Conservation (phyloP, 2,329 filamentous ascomycete genomes). For the Claviceps capensis region DNA sequence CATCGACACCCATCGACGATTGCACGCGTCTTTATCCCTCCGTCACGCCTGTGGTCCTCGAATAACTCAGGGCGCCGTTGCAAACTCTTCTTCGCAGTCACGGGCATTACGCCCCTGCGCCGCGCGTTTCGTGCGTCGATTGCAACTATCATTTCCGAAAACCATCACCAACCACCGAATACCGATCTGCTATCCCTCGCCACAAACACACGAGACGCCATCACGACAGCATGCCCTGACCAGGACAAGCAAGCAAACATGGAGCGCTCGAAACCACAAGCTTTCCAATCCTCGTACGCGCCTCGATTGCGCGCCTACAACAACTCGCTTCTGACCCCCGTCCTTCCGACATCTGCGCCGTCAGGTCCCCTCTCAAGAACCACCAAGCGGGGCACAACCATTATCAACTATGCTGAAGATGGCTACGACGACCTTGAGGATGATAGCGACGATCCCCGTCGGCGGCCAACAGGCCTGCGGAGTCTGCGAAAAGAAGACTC, state of each 20-base stretch:
- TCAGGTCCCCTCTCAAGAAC: constrained; percentile 59
- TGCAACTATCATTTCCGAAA: neutral
- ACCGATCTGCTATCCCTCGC: neutral
- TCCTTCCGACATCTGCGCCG: constrained; percentile 52
- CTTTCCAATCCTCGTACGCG: constrained; percentile 83
- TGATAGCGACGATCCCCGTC: constrained; percentile 61
- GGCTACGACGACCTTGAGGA: constrained; percentile 70
- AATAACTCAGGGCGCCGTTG: neutral
- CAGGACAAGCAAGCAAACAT: constrained; percentile 18
- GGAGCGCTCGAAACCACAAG: constrained; percentile 53
- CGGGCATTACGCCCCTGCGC: neutral
- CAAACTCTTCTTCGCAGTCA: neutral
- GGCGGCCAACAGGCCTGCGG: constrained; percentile 71
- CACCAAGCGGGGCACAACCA: constrained; percentile 93
- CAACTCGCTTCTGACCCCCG: constrained; percentile 80
- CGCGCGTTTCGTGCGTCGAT: neutral
- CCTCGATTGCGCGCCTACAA: constrained; percentile 80
- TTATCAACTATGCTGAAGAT: constrained; percentile 96
- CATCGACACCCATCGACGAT: neutral
- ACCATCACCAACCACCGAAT: too few species aligned
- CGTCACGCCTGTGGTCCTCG: neutral
- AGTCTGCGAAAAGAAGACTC: constrained; percentile 68
- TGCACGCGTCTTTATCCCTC: neutral
- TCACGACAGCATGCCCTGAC: constrained; percentile 18
- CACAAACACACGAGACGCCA: neutral